A percentile compares a stretch with the other conserved stretches of the same genome.
Conservation (phyloP, 768 basidiomycete species). For the Amanita pallidorosea region DNA sequence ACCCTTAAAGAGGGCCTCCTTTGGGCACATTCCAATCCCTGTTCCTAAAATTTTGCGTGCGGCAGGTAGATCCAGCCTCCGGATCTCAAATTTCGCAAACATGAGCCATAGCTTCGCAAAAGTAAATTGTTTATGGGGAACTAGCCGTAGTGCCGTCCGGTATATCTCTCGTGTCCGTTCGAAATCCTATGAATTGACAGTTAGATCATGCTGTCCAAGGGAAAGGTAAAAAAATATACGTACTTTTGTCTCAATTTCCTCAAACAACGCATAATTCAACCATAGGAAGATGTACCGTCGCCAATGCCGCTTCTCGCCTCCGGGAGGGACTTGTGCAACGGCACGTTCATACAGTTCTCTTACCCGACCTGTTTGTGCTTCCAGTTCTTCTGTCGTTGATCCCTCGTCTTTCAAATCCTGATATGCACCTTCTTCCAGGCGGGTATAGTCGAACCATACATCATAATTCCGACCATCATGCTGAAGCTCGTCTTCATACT, state of each 20-base stretch:
- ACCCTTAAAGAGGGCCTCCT: conserved; percentile 89
- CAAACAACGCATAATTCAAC: conserved; percentile 93
- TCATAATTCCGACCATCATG: conserved; percentile 95
- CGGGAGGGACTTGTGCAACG: conserved; percentile 92
- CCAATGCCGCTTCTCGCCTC: conserved; percentile 88
- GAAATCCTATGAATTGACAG: conserved; percentile 48
- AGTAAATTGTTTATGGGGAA: conserved; percentile 95
- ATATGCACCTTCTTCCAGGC: conserved; percentile 85
- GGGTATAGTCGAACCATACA: conserved; percentile 94
- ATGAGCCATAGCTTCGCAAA: conserved; percentile 95
- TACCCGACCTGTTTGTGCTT: conserved; percentile 52
- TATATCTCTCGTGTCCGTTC: conserved; percentile 83
- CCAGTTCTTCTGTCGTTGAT: conserved; percentile 57
- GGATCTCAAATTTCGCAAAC: conserved; percentile 87
- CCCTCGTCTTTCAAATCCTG: conserved; percentile 69
- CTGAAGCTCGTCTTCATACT: conserved; percentile 92
- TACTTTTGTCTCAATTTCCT: conserved; percentile 92
- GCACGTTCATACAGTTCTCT: conserved; percentile 94
- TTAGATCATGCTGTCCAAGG: background rate
- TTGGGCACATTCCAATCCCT: conserved; percentile 92
- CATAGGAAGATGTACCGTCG: conserved; percentile 85
- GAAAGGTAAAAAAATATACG: background rate
- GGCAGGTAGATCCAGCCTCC: conserved; percentile 68
- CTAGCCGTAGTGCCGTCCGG: conserved; percentile 76
- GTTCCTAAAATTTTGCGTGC: conserved; percentile 86